Conservation (phyloP, 108 stramenopile genomes). For the Fragilariopsis cylindrus region DNA sequence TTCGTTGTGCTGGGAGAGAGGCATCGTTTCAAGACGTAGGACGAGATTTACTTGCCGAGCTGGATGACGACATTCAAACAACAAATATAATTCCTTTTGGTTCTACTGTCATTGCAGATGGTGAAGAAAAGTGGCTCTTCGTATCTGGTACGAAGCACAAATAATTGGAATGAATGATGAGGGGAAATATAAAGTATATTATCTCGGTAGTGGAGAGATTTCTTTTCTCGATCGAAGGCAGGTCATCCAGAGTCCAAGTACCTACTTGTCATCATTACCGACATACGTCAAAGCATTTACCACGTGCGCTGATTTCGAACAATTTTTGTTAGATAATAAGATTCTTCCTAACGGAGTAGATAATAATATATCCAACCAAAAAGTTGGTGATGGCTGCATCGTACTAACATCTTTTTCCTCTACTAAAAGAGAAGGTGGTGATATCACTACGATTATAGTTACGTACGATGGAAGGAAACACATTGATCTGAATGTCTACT, state of each 20-base stretch:
- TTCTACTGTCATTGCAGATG: neutral
- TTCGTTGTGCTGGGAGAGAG: no score
- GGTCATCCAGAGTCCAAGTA: neutral
- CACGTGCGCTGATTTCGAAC: neutral
- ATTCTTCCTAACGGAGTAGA: neutral
- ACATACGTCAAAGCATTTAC: neutral
- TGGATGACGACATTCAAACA: neutral
- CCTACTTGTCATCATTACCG: neutral
- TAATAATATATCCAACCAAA: neutral
- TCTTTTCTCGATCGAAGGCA: neutral
- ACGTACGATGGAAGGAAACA: slow-evolving; percentile 9
- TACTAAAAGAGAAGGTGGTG: neutral
- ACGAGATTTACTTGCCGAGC: neutral
- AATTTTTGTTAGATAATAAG: neutral
- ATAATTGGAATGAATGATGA: neutral
- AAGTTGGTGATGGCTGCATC: slow-evolving; percentile 6
- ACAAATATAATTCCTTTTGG: neutral
- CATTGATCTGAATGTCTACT: neutral
- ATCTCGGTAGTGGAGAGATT: neutral
- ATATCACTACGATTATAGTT: neutral
- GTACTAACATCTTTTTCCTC: neutral
- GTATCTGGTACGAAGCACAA: neutral
- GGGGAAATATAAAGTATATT: neutral
- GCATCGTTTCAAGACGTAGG: no score
- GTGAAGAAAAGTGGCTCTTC: neutral